Evolutionary conservation across 2,329 filamentous ascomycete genomes (phyloP), one percentile per base, ranked within the genome.

Genomic region (Colletotrichum neosansevieriae): DNA sequence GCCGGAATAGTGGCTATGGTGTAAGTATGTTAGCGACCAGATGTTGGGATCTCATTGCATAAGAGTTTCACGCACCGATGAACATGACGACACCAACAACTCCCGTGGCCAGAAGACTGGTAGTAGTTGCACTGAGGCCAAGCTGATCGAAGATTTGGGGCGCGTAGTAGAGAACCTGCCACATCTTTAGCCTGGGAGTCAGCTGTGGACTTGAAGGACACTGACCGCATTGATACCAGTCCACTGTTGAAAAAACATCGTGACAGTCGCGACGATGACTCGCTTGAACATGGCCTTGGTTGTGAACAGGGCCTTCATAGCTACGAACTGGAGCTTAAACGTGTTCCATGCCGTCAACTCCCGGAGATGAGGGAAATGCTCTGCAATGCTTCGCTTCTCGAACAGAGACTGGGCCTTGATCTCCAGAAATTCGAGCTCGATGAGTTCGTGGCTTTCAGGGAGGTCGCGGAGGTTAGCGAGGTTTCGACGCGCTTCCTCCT

Each of bases 381-480:
- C 89, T 0, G 87, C 86, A 10, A 91, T 83, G 1, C 88, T 88
- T 38, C 89, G 86, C 79, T 94, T 92, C 78, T 95, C 92, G 72
- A 95, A 96, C 17, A 92, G 77, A 0, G 89, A 90, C 76, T 94
- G 91, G 0, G 92, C 91, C 77, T 93, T 92, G 79, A 95, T 94
- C 76, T 95, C 92, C n/a, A 94, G 85, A 75, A 91, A 94, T 74
- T 95, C 93, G 1, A 94, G 83, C 71, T 91, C 86, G 42, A 94
- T 86, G 0, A 93, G 84, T 64, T 92, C 89, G 74, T 94, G 86
- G 71, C 91, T 86, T 15, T 80, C 75, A 0, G 87, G 77, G 0
- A 93, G 84, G 6, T 83, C 84, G 24, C 93, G 88, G 3, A 95
- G 86, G 57, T 76, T 82, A 0, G 91, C 87, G 1, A 95, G 83